Evolutionary conservation across 768 basidiomycete genomes (phyloP).

Genomic region (Imleria badia): DNA sequence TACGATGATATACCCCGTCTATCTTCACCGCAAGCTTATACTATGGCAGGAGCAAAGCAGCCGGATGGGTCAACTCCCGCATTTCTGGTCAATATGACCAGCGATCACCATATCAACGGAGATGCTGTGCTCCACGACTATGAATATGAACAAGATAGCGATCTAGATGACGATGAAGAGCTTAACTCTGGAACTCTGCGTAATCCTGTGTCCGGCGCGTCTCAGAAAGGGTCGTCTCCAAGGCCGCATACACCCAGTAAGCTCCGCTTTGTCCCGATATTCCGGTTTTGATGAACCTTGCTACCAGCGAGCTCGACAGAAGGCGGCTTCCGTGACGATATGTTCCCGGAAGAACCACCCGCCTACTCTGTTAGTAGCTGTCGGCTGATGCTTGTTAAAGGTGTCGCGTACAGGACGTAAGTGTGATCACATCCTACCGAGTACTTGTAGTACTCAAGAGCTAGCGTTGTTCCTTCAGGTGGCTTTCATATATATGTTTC

Average conservation of each 20-base stretch:
- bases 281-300: background rate
- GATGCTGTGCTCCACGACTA: slow-evolving; percentile 28
- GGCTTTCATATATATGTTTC: slow-evolving; percentile 30
- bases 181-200: background rate
- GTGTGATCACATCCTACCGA: background rate
- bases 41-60: slow-evolving; percentile 5
- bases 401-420: slow-evolving; percentile 30
- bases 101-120: slow-evolving; percentile 17
- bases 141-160: slow-evolving; percentile 30
- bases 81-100: slow-evolving; percentile 24
- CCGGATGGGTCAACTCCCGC: slow-evolving; percentile 1
- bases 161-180: slow-evolving; percentile 34
- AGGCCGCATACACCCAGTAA: slow-evolving; percentile 7
- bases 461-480: slow-evolving; percentile 9
- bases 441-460: background rate
- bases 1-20: background rate
- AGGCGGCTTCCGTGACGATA: background rate
- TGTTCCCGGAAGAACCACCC: slow-evolving; percentile 7
- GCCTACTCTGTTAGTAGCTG: slow-evolving; percentile 22
- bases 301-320: background rate
- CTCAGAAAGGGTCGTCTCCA: slow-evolving; percentile 1
- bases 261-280: background rate
- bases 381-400: slow-evolving; percentile 30
- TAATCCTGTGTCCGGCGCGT: background rate
- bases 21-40: background rate